A percentile compares a stretch with the other conserved stretches of the same genome.
phyloP scores from a whole-genome alignment of 2,329 filamentous ascomycete species.

The Arthrocladium fulminans region DNA sequence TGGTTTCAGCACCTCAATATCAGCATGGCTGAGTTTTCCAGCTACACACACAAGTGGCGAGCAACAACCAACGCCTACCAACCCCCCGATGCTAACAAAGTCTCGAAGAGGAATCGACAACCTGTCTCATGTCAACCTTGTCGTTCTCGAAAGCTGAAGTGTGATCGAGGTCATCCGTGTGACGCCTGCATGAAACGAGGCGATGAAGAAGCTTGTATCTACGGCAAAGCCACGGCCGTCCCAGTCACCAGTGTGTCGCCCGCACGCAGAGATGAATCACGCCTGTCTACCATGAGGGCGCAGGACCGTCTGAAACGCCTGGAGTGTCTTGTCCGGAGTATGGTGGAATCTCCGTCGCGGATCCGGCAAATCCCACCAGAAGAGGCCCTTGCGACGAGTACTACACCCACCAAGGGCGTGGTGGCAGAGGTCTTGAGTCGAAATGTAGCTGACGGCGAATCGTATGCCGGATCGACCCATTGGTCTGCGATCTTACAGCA shows the following conservation, averaged over 20 bases:
- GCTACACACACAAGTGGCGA: constrained; percentile 21
- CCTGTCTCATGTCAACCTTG: constrained; percentile 54
- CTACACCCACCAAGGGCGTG: background rate
- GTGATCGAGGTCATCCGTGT: constrained; percentile 31
- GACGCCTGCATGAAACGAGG: constrained; percentile 58
- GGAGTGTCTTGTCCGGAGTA: constrained; percentile 18
- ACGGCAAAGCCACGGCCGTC: constrained; percentile 48
- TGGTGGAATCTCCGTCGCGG: constrained; percentile 12
- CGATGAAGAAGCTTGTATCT: constrained; percentile 71
- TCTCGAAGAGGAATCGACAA: constrained; percentile 83
- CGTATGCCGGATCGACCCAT: constrained; percentile 35
- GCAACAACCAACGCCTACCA: constrained; percentile 69
- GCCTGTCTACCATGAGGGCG: constrained; percentile 10
- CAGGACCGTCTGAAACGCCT: constrained; percentile 19
- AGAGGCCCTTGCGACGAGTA: background rate
- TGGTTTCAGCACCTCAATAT: background rate
- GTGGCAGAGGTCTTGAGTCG: background rate
- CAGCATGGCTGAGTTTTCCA: constrained; percentile 16
- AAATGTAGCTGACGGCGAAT: background rate
- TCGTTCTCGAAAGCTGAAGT: constrained; percentile 36
- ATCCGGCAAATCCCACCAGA: background rate
- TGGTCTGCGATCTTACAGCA: constrained; percentile 36
- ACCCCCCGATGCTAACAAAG: constrained; percentile 55
- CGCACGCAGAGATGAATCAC: constrained; percentile 27
- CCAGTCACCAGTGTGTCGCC: constrained; percentile 59